Evolutionary conservation across 139 green algal genomes (phyloP), one percentile per base, ranked within the genome.

Genomic region (Asterochloris sp.): DNA sequence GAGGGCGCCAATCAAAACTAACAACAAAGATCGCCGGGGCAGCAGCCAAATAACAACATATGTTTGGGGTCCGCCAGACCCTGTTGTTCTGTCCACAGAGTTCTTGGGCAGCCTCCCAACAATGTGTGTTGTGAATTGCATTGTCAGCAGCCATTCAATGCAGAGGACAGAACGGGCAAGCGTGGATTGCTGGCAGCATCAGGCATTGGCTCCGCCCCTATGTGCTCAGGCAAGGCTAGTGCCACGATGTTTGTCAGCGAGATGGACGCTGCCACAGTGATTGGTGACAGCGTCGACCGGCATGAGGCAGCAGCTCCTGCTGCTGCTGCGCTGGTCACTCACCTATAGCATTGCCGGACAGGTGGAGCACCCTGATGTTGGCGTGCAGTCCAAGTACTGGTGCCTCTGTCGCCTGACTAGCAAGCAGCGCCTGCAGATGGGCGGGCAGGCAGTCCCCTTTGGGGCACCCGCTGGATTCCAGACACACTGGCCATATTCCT

Each of bases 291-390:
- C 17, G 2, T 21, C 66, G 4, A 26, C 8, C 8, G 17, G 17
- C 66, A 71, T 26, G 66, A 71, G 17, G 66, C 66, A 71, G 19
- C 17, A 71, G 1, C 17, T 26, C 19, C 66, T 26, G 66, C 66
- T 26, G 64, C 16, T 24, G 66, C 66, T 71, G 66, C 21, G 66
- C 19, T 71, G 21, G 69, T 76, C 21, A 27, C 69, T 47, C 14
- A 80, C 76, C 76, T 54, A 80, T 47, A 0, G 47, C 14, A 21
- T 80, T 80, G 60, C 76, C 16, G 21, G 76, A 80, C 76, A 80
- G 76, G 60, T 80, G 21, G 24, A 80, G 76, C 76, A 69, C 76
- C 76, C 68, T 61, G 60, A 80, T 24, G 61, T n/a, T 69, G 54
- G 60, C 68, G 54, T 80, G 67, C 60, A 80, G 68, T 8, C 76